Base-by-base conservation (phyloP, 2,329 filamentous ascomycete species). In the Colletotrichum abscissum region DNA sequence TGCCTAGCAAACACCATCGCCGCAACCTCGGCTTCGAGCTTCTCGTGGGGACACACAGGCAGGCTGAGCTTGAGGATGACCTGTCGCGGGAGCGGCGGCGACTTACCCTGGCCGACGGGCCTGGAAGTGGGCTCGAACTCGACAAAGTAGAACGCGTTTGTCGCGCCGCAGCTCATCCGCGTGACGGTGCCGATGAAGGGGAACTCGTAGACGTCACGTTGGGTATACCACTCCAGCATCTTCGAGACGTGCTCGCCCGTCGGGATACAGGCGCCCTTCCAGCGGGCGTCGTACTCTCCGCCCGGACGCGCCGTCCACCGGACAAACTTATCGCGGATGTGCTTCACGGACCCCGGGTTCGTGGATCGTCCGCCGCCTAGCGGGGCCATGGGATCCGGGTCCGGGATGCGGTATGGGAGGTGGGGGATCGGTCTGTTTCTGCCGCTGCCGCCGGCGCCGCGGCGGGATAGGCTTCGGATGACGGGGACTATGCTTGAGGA, bases 11-110 rank as follows among this genome's bases (percentile, higher is more conserved):
- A 52, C 4, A 59, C 35, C 71, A 76, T 76, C 46, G 68, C 74
- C 16, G 75, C 73, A 24, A 77, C 74, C 55, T 77, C 76, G 55
- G 55, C 54, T 54, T 75, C 72, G 30, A 72, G 60, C 35, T 72
- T 70, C 28, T 63, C 70, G 57, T 46, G 63, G 7, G 52, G 76
- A 2, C 56, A 74, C 16, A 70, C 42, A 1, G 76, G 76, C 59
- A 73, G 57, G 3, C 35, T 19, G 30, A 76, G 57, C 0, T 71
- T 63, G 8, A 76, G 52, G 6, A 76, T 12, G 0, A 74, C 55
- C 24, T 66, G 63, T 8, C 63, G 33, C 12, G 63, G 59, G 2
- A 75, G 54, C 14, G 6, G 24, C 24, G 28, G 14, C 2, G 22
- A 14, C 64, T 35, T 16, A 42, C 38, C 14, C 12, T 42, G 38